Conservation (phyloP, 2,329 filamentous ascomycete genomes). For the Aspergillus aculeatinus region DNA sequence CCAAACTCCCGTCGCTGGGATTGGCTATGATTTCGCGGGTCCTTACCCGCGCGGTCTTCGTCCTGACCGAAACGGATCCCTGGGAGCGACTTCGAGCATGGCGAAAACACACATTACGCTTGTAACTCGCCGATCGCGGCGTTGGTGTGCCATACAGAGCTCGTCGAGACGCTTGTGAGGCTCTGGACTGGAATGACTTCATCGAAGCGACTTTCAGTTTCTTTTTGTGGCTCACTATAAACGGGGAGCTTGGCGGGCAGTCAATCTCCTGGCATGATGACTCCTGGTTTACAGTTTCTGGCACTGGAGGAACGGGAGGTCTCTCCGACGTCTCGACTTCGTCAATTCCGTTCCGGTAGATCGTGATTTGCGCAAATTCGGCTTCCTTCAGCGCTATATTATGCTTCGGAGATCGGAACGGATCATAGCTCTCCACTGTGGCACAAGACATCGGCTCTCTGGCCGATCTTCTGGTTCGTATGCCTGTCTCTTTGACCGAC, state of each 20-base stretch:
- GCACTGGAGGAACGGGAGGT: conserved; percentile 13
- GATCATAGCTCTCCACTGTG: conserved; percentile 72
- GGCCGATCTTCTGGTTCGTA: conserved; percentile 48
- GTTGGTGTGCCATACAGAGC: conserved; percentile 34
- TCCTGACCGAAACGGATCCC: conserved; percentile 26
- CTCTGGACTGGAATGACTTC: conserved; percentile 45
- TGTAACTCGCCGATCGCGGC: conserved; percentile 53
- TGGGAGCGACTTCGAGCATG: conserved; percentile 50
- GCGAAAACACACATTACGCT: conserved; percentile 63
- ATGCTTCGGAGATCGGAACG: conserved; percentile 69
- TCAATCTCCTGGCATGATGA: conserved; percentile 10
- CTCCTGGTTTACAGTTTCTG: conserved; percentile 23
- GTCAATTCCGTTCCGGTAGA: conserved; percentile 55
- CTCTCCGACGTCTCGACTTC: conserved; percentile 4
- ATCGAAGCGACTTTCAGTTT: conserved; percentile 35
- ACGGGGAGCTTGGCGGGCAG: conserved; percentile 27
- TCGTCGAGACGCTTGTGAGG: conserved; percentile 50
- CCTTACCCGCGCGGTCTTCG: conserved; percentile 17
- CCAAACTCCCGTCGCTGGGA: conserved; percentile 27
- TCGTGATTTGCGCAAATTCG: conserved; percentile 65
- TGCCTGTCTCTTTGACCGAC: conserved; percentile 52
- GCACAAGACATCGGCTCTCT: conserved; percentile 46
- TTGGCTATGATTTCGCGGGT: conserved; percentile 26
- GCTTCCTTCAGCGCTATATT: conserved; percentile 48
- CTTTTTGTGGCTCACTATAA: conserved; percentile 33